Evolutionary conservation across 2,329 filamentous ascomycete species (phyloP).

Genomic region (Lizonia empirigonia): DNA sequence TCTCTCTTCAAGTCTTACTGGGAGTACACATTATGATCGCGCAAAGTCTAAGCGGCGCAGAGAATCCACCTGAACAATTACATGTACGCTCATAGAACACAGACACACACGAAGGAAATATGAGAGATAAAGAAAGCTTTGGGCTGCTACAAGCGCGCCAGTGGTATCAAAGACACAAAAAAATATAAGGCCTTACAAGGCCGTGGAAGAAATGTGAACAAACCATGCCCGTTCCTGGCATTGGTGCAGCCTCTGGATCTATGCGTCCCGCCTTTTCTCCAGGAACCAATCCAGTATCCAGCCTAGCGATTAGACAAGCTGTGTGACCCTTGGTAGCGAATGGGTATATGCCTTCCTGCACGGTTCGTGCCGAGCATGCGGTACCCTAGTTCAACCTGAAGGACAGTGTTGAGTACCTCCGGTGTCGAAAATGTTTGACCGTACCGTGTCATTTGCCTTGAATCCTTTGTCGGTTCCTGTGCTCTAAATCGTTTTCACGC

Average conservation of each 20-base stretch:
- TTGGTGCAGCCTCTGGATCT: neutral
- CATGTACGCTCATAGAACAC: constrained; percentile 10
- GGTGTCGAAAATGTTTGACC: neutral
- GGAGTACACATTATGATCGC: constrained; percentile 21
- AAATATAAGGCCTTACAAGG: constrained; percentile 5
- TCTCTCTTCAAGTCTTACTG: constrained; percentile 8
- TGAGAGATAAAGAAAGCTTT: constrained; percentile 16
- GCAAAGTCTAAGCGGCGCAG: constrained; percentile 1
- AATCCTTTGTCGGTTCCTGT: neutral
- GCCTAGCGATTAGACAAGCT: neutral
- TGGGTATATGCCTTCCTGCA: neutral
- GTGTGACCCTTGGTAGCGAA: neutral
- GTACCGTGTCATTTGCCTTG: neutral
- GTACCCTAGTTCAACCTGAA: too few relatives aligned
- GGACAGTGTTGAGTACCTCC: neutral
- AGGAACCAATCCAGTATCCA: neutral
- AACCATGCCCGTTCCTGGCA: neutral
- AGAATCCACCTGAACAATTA: constrained; percentile 10
- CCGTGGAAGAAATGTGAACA: constrained; percentile 3
- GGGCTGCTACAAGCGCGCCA: constrained; percentile 17
- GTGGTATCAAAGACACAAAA: constrained; percentile 23
- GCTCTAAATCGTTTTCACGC: neutral
- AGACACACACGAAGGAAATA: constrained; percentile 15
- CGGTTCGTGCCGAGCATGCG: neutral
- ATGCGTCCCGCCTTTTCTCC: neutral